Evolutionary conservation across 192 early-diverging fungal species (phyloP).

Genomic region (Coemansia sp.): DNA sequence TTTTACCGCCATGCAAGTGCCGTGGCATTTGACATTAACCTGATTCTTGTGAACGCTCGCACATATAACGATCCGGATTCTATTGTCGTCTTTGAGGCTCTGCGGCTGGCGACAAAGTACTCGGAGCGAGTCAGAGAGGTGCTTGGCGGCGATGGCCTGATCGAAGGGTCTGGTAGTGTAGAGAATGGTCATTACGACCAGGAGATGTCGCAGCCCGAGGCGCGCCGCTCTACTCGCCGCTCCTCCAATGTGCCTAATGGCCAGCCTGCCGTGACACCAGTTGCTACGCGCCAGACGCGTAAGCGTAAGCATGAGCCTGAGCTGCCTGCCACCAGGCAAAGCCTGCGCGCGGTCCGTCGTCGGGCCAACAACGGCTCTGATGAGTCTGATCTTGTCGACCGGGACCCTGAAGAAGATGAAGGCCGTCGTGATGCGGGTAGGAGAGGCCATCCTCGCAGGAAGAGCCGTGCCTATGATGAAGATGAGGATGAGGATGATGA

Average conservation of each 20-base stretch:
- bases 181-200: not conserved
- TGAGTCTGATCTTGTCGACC: constrained; percentile 4
- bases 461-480: not conserved
- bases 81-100: constrained; percentile 34
- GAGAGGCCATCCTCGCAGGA: not conserved
- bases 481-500: constrained; percentile 1
- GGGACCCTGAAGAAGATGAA: not conserved
- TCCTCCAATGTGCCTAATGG: not conserved
- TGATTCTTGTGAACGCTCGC: constrained; percentile 65
- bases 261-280: not conserved
- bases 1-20: constrained; percentile 66
- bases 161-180: not conserved
- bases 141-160: not conserved
- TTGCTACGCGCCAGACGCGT: constrained; percentile 3
- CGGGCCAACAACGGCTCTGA: not conserved
- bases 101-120: constrained; percentile 23
- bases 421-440: not conserved
- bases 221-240: constrained; percentile 4
- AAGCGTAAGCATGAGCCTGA: constrained; percentile 17
- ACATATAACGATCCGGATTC: constrained; percentile 63
- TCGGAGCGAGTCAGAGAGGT: constrained; percentile 7
- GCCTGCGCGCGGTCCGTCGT: constrained; percentile 6
- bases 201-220: not conserved
- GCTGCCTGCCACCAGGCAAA: not conserved
- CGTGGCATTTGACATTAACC: constrained; percentile 64